Evolutionary conservation across 2,329 filamentous ascomycete genomes (phyloP), one percentile per base, ranked within the genome.

Genomic region (Trichoderma asperellum): DNA sequence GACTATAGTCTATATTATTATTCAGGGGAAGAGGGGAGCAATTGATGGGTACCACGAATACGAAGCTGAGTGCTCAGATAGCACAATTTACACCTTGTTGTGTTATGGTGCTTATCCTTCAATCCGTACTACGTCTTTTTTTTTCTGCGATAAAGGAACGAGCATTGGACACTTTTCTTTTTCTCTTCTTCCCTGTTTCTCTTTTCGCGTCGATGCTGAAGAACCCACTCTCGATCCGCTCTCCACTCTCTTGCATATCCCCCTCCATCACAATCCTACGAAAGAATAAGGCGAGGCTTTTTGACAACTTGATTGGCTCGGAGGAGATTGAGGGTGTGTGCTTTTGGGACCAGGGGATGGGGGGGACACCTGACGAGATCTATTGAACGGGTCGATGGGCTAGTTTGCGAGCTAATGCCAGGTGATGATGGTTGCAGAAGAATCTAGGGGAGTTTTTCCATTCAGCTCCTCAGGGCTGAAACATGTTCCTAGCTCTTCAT

Each of bases 281-380:
- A 56, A 56, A 34, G 10, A n/a, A 32, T 6, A 56, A n/a, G 53
- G 14, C 53, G 47, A 49, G 40, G 40, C 18, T 43, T 40, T n/a
- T n/a, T 43, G 5, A 29, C 27, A 21, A 10, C n/a, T 29, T 49
- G 37, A 47, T 66, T 57, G 62, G 53, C 57, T 57, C 34, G 37
- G 62, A 47, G 62, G 52, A 57, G 35, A 57, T 56, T 66, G 35
- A 40, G 53, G n/a, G 21, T 32, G 27, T 27, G 27, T 6, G 14
- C 5, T 16, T 55, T 57, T 43, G 34, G 35, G 40, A n/a, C 27
- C 35, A 56, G 61, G 60, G 21, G 32, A 32, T 32, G 35, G 35
- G 35, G 35, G 35, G 35, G n/a, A 49, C 14, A 24, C n/a, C 49
- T 64, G 61, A 64, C 35, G 61, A 64, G 61, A 64, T 64, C 61